phyloP scores from a whole-genome alignment of 2,329 filamentous ascomycete species.

The Aspergillus pseudoterreus region DNA sequence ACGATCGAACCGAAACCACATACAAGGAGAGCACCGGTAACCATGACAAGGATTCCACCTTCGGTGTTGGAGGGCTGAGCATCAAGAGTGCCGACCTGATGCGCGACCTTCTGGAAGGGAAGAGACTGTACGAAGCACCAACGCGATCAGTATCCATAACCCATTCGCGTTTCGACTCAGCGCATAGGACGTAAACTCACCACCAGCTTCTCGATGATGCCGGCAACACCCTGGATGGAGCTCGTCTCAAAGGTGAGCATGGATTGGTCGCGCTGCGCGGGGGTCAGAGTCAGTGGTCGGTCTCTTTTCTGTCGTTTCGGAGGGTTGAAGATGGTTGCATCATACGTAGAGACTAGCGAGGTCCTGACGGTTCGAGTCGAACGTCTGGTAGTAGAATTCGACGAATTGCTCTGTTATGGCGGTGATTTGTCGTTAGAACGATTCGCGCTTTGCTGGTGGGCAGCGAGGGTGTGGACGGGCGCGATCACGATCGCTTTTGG shows the following conservation, averaged over 20 bases:
- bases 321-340: not conserved
- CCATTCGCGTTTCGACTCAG: not conserved
- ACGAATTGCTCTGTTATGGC: conserved; percentile 72
- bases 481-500: not conserved
- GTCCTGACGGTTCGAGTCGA: conserved; percentile 66
- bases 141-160: conserved; percentile 1
- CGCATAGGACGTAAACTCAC: conserved; percentile 51
- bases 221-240: conserved; percentile 59
- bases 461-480: too few species aligned
- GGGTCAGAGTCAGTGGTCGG: conserved; percentile 11
- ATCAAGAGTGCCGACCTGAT: conserved; percentile 73
- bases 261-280: conserved; percentile 67
- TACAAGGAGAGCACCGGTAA: conserved; percentile 83
- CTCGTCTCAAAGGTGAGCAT: conserved; percentile 89
- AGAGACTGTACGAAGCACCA: conserved; percentile 53
- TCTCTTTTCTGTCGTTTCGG: not conserved
- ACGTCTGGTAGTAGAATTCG: conserved; percentile 83
- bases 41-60: conserved; percentile 76
- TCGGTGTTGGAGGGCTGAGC: conserved; percentile 69
- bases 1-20: conserved; percentile 23
- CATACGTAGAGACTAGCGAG: conserved; percentile 78
- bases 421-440: conserved; percentile 16
- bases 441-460: too few species aligned
- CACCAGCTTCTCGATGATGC: conserved; percentile 75
- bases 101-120: conserved; percentile 76